Base-by-base conservation (phyloP, 352 stramenopile genomes). In the Albugo laibachii region DNA sequence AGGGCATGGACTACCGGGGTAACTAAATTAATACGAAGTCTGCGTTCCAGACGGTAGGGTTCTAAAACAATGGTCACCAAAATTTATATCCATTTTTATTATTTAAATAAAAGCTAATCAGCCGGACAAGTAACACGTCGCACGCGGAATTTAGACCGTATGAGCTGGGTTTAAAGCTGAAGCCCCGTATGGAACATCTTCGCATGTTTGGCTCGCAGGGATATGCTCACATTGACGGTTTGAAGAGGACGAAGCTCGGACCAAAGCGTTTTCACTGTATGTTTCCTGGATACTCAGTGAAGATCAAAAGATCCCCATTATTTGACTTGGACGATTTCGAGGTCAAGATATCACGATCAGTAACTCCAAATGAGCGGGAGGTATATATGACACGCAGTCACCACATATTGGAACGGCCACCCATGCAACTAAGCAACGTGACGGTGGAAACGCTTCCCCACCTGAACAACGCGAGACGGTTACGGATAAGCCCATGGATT, bases 61-160 rank as follows among this genome's bases (percentile, higher is more conserved):
- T n/a, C n/a, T n/a, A n/a, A n/a, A n/a, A n/a, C n/a, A n/a, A n/a
- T n/a, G n/a, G n/a, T n/a, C n/a, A n/a, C n/a, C n/a, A n/a, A n/a
- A n/a, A n/a, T n/a, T n/a, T n/a, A n/a, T n/a, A n/a, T n/a, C n/a
- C n/a, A n/a, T n/a, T n/a, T 4, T 49, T 53, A 1, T 40, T 65
- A 3, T 65, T n/a, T n/a, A n/a, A n/a, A n/a, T n/a, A n/a, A n/a
- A n/a, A 65, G 20, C 14, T 65, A 2, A 46, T 63, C 15, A 66
- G 61, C 40, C 37, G 50, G 5, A 41, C 53, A 1, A 31, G 3
- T 31, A 10, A 31, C 3, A 10, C 24, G 3, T 1, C 2, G 19
- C 6, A 42, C 4, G 21, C 36, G 20, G 27, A 19, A 2, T 31
- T 13, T 4, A 64, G 50, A n/a, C 51, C 56, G 21, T 60, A 45